Percentiles rank a stretch among this genome's conserved stretches.
Conservation (phyloP, 1,284 basidiomycete genomes). For the Naganishia sp. region DNA sequence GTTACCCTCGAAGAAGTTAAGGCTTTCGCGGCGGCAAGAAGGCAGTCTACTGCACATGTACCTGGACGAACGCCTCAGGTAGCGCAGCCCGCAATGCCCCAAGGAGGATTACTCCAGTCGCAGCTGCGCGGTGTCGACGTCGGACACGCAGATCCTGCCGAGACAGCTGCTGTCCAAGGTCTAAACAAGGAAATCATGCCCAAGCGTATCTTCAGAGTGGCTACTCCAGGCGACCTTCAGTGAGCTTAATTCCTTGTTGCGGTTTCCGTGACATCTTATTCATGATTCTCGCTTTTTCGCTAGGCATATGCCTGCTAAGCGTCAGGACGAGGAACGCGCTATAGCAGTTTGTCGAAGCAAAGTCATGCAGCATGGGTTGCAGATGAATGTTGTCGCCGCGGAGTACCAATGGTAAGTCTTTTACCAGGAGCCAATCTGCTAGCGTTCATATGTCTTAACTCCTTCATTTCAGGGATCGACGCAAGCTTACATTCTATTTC, state of each 20-base stretch:
- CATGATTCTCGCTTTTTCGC: conserved; percentile 10
- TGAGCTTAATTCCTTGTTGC: conserved; percentile 54
- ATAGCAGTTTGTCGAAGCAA: conserved; percentile 87
- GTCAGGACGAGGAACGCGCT: conserved; percentile 88
- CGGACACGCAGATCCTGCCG: conserved; percentile 42
- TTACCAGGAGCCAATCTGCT: not conserved
- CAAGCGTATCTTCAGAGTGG: conserved; percentile 95
- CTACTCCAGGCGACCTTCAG: conserved; percentile 80
- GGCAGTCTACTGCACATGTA: conserved; percentile 40
- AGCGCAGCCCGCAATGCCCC: not conserved
- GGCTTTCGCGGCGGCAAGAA: conserved; percentile 30
- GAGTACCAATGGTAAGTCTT: conserved; percentile 85
- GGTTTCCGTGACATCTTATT: not conserved
- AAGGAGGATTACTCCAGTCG: conserved; percentile 8
- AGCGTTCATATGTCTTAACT: conserved; percentile 17
- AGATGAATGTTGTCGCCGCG: conserved; percentile 97
- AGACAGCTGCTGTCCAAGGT: conserved; percentile 38
- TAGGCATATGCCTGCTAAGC: conserved; percentile 74
- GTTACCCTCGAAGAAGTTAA: conserved; percentile 83
- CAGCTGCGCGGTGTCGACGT: conserved; percentile 27
- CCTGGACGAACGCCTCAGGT: conserved; percentile 51
- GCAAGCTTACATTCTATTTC: conserved; percentile 97
- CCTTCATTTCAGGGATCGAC: conserved; percentile 70
- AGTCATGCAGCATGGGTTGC: conserved; percentile 85
- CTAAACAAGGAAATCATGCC: conserved; percentile 84